phyloP scores from a whole-genome alignment of 495 filamentous ascomycete species.

The Platismatia glauca region DNA sequence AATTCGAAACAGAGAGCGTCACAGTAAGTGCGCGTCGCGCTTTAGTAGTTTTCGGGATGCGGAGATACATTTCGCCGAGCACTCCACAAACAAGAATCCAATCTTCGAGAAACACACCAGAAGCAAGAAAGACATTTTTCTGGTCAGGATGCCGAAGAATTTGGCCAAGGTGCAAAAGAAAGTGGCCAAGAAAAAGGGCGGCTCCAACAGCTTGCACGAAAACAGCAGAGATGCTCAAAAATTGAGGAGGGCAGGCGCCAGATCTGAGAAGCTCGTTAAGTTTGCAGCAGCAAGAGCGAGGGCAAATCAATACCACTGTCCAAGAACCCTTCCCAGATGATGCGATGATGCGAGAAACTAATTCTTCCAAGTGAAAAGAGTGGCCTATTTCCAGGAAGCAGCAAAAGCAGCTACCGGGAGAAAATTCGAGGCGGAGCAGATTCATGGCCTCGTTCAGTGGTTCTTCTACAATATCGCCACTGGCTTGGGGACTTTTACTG shows the following conservation, averaged over 20 bases:
- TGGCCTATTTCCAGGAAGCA: slow-evolving; percentile 60
- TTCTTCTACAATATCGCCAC: slow-evolving; percentile 31
- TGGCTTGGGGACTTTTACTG: background rate
- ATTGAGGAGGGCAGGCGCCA: slow-evolving; percentile 59
- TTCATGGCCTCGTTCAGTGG: slow-evolving; percentile 55
- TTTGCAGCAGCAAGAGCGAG: slow-evolving; percentile 53
- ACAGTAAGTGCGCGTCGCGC: slow-evolving; percentile 5
- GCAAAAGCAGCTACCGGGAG: slow-evolving; percentile 45
- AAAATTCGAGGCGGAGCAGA: slow-evolving; percentile 47
- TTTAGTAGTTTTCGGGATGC: background rate
- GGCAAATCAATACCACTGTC: slow-evolving; percentile 59
- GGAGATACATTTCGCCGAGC: background rate
- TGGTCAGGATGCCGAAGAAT: slow-evolving; percentile 59
- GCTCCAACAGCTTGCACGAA: slow-evolving; percentile 61
- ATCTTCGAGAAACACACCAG: background rate
- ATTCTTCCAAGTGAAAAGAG: slow-evolving; percentile 51
- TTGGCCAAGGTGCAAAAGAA: slow-evolving; percentile 75
- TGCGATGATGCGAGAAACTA: background rate
- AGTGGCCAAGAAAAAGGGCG: slow-evolving; percentile 71
- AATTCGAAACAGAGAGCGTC: too few species aligned
- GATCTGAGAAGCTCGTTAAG: slow-evolving; percentile 68
- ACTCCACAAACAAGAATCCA: background rate
- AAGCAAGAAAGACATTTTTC: background rate
- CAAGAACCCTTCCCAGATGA: slow-evolving; percentile 23
- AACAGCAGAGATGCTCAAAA: slow-evolving; percentile 72